Conservation (phyloP, 257 asterid genomes). For the Lithospermum erythrorhizon region DNA sequence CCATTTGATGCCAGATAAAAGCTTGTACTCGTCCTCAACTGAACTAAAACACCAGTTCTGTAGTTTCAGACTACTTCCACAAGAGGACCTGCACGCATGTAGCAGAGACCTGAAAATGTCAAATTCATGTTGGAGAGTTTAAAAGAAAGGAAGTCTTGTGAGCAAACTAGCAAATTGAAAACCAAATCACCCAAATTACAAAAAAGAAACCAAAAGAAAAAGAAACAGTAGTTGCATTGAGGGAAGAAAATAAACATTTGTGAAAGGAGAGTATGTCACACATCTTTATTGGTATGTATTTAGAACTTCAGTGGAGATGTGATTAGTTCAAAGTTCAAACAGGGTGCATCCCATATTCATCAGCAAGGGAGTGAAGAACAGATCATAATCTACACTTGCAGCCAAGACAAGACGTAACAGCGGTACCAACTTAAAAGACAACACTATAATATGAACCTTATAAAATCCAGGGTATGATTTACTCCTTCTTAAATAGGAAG, state of each 20-base stretch:
- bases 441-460: no score
- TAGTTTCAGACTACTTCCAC: conserved; percentile 37
- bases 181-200: no score
- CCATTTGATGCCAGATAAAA: conserved; percentile 27
- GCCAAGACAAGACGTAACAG: no score
- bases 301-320: background rate
- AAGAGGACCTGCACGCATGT: conserved; percentile 42
- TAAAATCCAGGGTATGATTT: no score
- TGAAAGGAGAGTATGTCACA: background rate
- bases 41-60: conserved; percentile 40
- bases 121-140: background rate
- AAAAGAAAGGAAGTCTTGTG: background rate
- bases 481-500: no score
- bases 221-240: no score
- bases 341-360: background rate
- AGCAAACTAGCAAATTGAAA: no score
- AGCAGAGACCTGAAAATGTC: background rate
- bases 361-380: background rate
- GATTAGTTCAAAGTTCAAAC: background rate
- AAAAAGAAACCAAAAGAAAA: no score
- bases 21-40: conserved; percentile 36
- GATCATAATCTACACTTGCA: no score
- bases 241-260: no score
- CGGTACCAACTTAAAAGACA: no score
- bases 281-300: no score